phyloP scores from a whole-genome alignment of 2,329 filamentous ascomycete genomes.

The Fusarium sp. region DNA sequence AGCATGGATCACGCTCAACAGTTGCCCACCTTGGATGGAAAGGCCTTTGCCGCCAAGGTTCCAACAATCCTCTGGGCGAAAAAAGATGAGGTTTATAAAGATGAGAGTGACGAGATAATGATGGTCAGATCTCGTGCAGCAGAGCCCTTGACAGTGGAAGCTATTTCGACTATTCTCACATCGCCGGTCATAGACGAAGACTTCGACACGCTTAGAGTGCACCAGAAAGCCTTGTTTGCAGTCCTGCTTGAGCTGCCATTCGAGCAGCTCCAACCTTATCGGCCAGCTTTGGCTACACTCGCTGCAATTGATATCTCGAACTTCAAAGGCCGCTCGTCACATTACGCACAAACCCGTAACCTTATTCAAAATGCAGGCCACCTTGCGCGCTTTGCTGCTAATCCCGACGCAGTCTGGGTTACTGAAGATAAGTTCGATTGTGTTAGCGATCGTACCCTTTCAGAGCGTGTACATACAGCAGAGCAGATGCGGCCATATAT shows the following conservation, averaged over 20 bases:
- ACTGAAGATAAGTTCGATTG: not conserved
- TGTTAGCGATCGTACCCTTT: not conserved
- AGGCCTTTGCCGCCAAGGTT: not conserved
- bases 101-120: not conserved
- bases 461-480: not conserved
- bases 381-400: not conserved
- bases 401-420: not conserved
- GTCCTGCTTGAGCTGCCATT: not conserved
- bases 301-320: not conserved
- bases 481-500: constrained; percentile 2
- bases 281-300: not conserved
- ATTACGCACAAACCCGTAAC: not conserved
- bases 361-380: not conserved
- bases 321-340: not conserved
- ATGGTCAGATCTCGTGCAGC: not conserved
- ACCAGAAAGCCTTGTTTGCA: not conserved
- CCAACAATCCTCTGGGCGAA: not conserved
- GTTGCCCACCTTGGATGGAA: not conserved
- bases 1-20: not conserved
- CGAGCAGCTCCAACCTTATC: not conserved
- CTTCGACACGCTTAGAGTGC: not conserved
- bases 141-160: not conserved
- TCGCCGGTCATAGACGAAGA: not conserved
- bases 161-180: not conserved
- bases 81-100: not conserved